These are phyloP conservation scores for Pichia exigua DNA, from an alignment of 805 yeast species.

Conservation along the genomic window DNA sequence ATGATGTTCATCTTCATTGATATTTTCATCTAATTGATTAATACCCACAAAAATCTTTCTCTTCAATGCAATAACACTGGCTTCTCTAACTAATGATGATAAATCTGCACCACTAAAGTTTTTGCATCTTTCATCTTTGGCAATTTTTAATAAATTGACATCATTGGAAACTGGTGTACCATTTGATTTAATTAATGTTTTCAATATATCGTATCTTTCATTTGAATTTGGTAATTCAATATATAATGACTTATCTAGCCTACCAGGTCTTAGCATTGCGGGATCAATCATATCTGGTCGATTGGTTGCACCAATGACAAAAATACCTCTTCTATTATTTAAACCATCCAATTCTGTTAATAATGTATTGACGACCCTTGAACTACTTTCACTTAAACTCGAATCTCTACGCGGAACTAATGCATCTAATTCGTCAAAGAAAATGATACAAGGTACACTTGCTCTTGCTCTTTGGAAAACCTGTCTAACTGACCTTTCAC, in stretches of 20 bases:
- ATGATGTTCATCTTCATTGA: slow-evolving; percentile 17
- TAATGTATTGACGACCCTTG: slow-evolving; percentile 89
- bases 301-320: slow-evolving; percentile 93
- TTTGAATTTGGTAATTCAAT: slow-evolving; percentile 77
- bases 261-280: slow-evolving; percentile 96
- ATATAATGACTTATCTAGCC: slow-evolving; percentile 86
- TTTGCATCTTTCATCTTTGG: slow-evolving; percentile 71
- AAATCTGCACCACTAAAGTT: slow-evolving; percentile 96
- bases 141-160: slow-evolving; percentile 56
- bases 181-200: slow-evolving; percentile 62
- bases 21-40: slow-evolving; percentile 37
- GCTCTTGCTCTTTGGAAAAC: slow-evolving; percentile 90
- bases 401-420: slow-evolving; percentile 91
- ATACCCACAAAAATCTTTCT: slow-evolving; percentile 54
- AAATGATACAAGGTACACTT: slow-evolving; percentile 89
- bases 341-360: slow-evolving; percentile 93
- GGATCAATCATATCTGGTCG: slow-evolving; percentile 98
- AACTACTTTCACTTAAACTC: slow-evolving; percentile 78
- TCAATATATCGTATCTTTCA: slow-evolving; percentile 77
- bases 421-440: slow-evolving; percentile 95
- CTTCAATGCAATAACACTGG: slow-evolving; percentile 84
- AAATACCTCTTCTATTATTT: slow-evolving; percentile 86
- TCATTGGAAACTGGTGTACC: slow-evolving; percentile 63
- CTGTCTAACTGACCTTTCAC: slow-evolving; percentile 88
- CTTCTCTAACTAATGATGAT: slow-evolving; percentile 85